phyloP scores from a whole-genome alignment of 2,329 filamentous ascomycete genomes.

The Ophiostoma tasmaniense region DNA sequence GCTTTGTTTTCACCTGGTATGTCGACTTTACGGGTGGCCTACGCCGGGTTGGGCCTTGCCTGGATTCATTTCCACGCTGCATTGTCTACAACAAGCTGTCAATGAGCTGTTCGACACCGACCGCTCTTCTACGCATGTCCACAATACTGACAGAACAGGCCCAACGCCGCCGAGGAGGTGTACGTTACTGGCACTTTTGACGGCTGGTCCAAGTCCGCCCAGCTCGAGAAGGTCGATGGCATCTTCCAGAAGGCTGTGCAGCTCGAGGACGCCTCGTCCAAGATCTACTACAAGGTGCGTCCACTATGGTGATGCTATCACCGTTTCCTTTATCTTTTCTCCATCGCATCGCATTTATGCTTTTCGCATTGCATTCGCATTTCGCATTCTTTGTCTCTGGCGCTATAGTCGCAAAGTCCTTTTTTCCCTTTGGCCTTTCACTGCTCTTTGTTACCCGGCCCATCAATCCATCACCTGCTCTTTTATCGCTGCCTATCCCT shows the following conservation, averaged over 20 bases:
- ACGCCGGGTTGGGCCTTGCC: neutral
- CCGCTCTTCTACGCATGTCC: neutral
- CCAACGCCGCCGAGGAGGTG: conserved; percentile 74
- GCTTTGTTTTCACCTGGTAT: conserved; percentile 63
- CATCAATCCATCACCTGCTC: neutral
- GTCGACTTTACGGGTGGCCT: neutral
- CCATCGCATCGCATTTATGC: neutral
- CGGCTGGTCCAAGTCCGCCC: conserved; percentile 79
- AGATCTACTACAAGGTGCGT: conserved; percentile 88
- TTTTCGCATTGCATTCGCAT: neutral
- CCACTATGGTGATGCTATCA: neutral
- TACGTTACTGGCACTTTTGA: conserved; percentile 96
- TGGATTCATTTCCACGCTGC: neutral
- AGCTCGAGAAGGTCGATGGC: conserved; percentile 67
- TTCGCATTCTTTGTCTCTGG: neutral
- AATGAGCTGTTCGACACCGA: too few relatives aligned
- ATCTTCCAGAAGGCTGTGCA: conserved; percentile 74
- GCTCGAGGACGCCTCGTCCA: conserved; percentile 56
- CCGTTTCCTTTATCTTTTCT: neutral
- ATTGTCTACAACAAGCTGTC: neutral
- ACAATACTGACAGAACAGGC: conserved; percentile 45
- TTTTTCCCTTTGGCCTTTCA: neutral
- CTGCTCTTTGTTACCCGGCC: neutral
- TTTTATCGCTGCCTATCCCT: neutral
- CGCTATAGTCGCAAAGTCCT: neutral